These are phyloP conservation scores for Fusarium decemcellulare DNA, from an alignment of 2,329 filamentous ascomycete species.

Conservation along the genomic window DNA sequence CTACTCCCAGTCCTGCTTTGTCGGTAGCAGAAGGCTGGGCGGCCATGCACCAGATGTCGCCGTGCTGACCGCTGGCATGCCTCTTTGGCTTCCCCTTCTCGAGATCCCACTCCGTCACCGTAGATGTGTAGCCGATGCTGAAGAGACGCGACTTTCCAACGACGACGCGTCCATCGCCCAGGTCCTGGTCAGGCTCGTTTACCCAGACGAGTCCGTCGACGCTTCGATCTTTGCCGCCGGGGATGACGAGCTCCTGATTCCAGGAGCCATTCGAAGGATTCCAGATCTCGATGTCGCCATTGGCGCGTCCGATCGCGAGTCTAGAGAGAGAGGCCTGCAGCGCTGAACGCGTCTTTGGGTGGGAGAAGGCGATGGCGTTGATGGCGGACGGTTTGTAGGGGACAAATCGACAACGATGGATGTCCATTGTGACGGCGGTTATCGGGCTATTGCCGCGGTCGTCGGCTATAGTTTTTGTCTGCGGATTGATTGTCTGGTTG, in stretches of 20 bases:
- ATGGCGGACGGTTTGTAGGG: constrained; percentile 92
- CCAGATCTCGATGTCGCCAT: constrained; percentile 98
- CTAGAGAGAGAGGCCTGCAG: constrained; percentile 72
- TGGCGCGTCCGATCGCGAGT: constrained; percentile 90
- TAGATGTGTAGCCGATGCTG: constrained; percentile 94
- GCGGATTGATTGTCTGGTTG: constrained; percentile 1
- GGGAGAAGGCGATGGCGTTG: constrained; percentile 94
- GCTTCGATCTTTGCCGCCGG: constrained; percentile 86
- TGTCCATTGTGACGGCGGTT: constrained; percentile 76
- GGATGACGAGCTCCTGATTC: constrained; percentile 90
- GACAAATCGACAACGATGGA: constrained; percentile 97
- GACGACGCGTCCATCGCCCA: constrained; percentile 72
- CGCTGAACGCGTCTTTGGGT: constrained; percentile 68
- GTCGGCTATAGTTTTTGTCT: constrained; percentile 19
- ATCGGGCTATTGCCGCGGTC: constrained; percentile 8
- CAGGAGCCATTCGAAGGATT: constrained; percentile 86
- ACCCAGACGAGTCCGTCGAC: constrained; percentile 95
- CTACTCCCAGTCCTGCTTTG: constrained; percentile 37
- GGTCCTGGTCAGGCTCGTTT: constrained; percentile 82
- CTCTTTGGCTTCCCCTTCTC: constrained; percentile 82
- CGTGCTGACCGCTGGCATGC: constrained; percentile 92
- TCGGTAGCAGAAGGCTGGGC: constrained; percentile 76
- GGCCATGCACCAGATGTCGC: constrained; percentile 96
- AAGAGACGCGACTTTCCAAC: constrained; percentile 88
- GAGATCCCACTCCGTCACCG: constrained; percentile 96